A percentile compares a stretch with the other conserved stretches of the same genome.
These are phyloP conservation scores for Cladobotryum mycophilum DNA, from an alignment of 2,329 filamentous ascomycete genomes.

Conservation along the genomic window DNA sequence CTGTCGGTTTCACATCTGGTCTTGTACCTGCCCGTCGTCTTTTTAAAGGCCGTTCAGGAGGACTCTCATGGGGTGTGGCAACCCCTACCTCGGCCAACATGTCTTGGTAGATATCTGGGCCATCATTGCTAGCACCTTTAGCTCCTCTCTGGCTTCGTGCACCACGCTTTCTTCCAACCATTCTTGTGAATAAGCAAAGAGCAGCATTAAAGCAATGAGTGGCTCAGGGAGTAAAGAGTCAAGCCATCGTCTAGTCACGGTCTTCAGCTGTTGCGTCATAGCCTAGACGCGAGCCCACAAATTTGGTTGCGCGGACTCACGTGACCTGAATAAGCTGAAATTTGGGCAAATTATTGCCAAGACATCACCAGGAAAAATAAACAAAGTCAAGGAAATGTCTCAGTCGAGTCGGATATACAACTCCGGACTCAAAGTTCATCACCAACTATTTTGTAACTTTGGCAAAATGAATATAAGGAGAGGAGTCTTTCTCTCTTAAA, in stretches of 20 bases:
- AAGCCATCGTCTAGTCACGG: background rate
- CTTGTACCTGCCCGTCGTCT: conserved; percentile 25
- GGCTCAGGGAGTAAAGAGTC: background rate
- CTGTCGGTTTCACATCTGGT: background rate
- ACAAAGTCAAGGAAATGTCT: no score
- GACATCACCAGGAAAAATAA: no score
- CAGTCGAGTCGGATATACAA: no score
- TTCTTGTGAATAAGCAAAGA: conserved; percentile 12
- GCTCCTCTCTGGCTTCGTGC: conserved; percentile 16
- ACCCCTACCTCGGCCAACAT: conserved; percentile 47
- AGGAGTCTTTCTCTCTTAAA: no score
- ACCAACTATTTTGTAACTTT: no score
- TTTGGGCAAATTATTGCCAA: no score
- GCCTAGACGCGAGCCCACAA: background rate
- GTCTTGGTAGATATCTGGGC: conserved; percentile 39
- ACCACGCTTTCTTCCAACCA: conserved; percentile 27
- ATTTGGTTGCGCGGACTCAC: conserved; percentile 15
- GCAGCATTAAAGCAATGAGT: background rate
- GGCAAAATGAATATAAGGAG: no score
- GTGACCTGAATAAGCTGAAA: conserved; percentile 3
- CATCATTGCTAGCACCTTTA: conserved; percentile 15
- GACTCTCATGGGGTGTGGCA: conserved; percentile 18
- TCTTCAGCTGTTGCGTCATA: conserved; percentile 15
- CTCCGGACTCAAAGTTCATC: no score
- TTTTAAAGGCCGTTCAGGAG: conserved; percentile 36